These are phyloP conservation scores for Sorghum bicolor DNA, from an alignment of 176 grass and related monocot genomes.

Conservation along the genomic window DNA sequence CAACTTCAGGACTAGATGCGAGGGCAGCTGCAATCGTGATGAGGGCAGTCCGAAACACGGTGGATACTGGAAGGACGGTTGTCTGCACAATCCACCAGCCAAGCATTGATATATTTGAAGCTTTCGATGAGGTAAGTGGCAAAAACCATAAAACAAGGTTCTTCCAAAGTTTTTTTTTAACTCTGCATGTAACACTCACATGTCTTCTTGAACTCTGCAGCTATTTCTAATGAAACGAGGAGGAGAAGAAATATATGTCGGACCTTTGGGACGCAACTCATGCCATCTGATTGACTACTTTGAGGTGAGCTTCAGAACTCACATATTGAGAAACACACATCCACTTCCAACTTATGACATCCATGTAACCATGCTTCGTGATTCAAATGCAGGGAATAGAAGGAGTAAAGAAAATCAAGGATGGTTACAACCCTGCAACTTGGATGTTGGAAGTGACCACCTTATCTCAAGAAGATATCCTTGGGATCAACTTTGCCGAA, in stretches of 20 bases:
- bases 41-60: constrained; percentile 87
- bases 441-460: constrained; percentile 92
- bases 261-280: constrained; percentile 76
- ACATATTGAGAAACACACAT: neutral
- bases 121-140: constrained; percentile 74
- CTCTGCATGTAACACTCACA: constrained; percentile 23
- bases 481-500: constrained; percentile 69
- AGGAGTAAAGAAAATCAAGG: constrained; percentile 86
- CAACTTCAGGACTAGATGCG: constrained; percentile 83
- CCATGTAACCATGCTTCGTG: constrained; percentile 8
- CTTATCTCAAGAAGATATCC: constrained; percentile 69
- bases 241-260: constrained; percentile 88
- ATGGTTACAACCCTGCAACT: constrained; percentile 89
- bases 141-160: constrained; percentile 1
- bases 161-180: neutral
- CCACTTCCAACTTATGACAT: constrained; percentile 12
- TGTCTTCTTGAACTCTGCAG: constrained; percentile 45
- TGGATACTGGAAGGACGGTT: constrained; percentile 89
- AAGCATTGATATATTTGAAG: constrained; percentile 96
- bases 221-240: constrained; percentile 95
- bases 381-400: constrained; percentile 55
- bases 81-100: constrained; percentile 95
- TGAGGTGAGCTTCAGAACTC: constrained; percentile 55
- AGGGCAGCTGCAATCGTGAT: constrained; percentile 95
- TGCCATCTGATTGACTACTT: constrained; percentile 79